A percentile compares a stretch with the other conserved stretches of the same genome.
These are phyloP conservation scores for Pythium dissimile DNA, from an alignment of 352 stramenopile species.

Conservation along the genomic window DNA sequence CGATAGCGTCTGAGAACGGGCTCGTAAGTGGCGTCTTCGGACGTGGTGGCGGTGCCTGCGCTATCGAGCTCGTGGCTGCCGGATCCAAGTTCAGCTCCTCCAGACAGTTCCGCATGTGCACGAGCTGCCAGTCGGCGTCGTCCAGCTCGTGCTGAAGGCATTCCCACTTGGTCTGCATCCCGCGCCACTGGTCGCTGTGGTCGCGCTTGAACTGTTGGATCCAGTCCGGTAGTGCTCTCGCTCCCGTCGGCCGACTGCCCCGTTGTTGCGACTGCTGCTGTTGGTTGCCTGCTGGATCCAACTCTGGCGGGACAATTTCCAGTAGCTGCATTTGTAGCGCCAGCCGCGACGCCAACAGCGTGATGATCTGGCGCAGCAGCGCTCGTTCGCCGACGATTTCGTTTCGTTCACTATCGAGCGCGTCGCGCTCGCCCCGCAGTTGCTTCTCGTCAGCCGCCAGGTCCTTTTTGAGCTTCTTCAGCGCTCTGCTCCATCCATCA, in stretches of 20 bases:
- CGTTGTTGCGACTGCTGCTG: too few relatives aligned
- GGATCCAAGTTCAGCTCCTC: constrained; percentile 44
- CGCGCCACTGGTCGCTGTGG: constrained; percentile 35
- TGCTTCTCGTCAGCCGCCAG: constrained; percentile 29
- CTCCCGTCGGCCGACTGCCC: too few relatives aligned
- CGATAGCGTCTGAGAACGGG: constrained; percentile 70
- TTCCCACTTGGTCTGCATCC: constrained; percentile 46
- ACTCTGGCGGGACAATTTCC: constrained; percentile 24
- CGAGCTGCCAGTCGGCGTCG: constrained; percentile 60
- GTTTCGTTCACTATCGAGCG: background rate
- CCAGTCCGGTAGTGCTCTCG: too few relatives aligned
- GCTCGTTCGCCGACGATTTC: constrained; percentile 25
- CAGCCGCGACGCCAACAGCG: constrained; percentile 37
- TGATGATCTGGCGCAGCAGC: constrained; percentile 45
- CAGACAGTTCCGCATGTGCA: constrained; percentile 50
- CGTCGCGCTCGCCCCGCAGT: constrained; percentile 25
- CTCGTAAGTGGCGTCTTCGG: constrained; percentile 22
- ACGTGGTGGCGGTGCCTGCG: background rate
- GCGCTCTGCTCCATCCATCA: constrained; percentile 13
- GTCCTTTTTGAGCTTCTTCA: constrained; percentile 44
- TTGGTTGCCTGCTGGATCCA: too few relatives aligned
- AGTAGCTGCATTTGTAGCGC: constrained; percentile 45
- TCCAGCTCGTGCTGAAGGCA: constrained; percentile 40
- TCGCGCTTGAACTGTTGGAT: constrained; percentile 26
- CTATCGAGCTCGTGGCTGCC: too few relatives aligned